A percentile compares a stretch with the other conserved stretches of the same genome.
Evolutionary conservation across 2,329 filamentous ascomycete species (phyloP).

Genomic region (Pyrenophora seminiperda): DNA sequence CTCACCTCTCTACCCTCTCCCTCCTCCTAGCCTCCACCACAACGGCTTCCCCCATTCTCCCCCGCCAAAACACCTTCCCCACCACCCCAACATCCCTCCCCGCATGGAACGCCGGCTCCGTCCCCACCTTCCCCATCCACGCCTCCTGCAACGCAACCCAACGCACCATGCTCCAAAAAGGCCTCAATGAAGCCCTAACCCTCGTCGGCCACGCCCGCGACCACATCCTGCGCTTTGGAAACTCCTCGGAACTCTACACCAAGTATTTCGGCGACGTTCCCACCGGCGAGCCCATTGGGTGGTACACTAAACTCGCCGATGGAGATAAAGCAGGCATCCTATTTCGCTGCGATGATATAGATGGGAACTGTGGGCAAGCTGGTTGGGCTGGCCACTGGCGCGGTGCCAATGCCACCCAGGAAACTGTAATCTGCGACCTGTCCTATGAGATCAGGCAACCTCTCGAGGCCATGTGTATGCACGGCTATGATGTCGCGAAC

Average conservation of each 20-base stretch:
- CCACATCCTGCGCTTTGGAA: constrained; percentile 64
- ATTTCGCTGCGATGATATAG: constrained; percentile 72
- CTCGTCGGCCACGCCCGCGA: constrained; percentile 66
- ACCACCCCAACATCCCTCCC: too few relatives aligned
- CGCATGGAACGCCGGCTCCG: constrained; percentile 48
- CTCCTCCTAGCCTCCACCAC: constrained; percentile 35
- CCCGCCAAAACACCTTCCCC: constrained; percentile 31
- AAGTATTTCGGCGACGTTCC: constrained; percentile 70
- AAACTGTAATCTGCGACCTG: constrained; percentile 71
- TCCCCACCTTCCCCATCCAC: constrained; percentile 60
- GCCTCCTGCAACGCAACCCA: constrained; percentile 69
- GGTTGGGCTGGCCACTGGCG: constrained; percentile 71
- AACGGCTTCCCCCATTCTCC: constrained; percentile 34
- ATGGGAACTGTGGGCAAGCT: constrained; percentile 62
- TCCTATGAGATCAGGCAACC: constrained; percentile 64
- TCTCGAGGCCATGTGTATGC: constrained; percentile 64
- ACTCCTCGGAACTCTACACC: constrained; percentile 62
- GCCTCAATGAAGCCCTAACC: constrained; percentile 62
- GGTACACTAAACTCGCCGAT: constrained; percentile 64
- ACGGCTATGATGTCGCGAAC: constrained; percentile 66
- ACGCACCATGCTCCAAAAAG: constrained; percentile 60
- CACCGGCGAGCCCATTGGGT: constrained; percentile 64
- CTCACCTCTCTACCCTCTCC: constrained; percentile 27
- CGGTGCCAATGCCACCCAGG: constrained; percentile 65
- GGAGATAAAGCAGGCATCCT: constrained; percentile 62